Evolutionary conservation across 495 filamentous ascomycete species (phyloP).

Genomic region (Ramalina intermedia): DNA sequence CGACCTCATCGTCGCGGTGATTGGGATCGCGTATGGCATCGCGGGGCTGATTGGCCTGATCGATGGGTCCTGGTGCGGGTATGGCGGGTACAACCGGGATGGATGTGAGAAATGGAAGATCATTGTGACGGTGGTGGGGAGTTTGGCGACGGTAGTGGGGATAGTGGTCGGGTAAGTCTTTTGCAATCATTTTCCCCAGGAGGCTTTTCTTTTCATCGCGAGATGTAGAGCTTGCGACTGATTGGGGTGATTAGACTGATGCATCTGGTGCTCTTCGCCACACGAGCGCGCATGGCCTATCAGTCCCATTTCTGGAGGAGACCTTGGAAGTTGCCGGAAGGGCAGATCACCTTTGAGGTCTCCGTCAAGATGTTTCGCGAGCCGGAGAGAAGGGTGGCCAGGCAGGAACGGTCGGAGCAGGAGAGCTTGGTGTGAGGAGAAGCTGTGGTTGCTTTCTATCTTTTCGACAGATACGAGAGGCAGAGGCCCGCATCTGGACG

Average conservation of each 20-base stretch:
- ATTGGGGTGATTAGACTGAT: not conserved
- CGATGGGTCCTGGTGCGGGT: not conserved
- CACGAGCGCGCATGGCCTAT: not conserved
- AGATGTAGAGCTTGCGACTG: not conserved
- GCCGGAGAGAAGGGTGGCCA: not conserved
- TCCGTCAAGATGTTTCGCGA: not conserved
- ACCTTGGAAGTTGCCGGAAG: not conserved
- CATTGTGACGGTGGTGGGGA: not conserved
- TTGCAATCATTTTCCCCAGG: not conserved
- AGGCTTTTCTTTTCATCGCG: not conserved
- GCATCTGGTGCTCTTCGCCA: not conserved
- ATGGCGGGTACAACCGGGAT: not conserved
- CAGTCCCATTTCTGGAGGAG: not conserved
- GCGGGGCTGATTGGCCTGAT: not conserved
- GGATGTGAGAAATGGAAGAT: not conserved
- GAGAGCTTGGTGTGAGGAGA: not conserved
- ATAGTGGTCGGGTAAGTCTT: not conserved
- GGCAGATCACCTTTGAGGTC: constrained; percentile 1
- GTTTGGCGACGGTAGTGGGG: not conserved
- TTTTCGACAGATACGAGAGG: no score
- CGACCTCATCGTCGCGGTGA: not conserved
- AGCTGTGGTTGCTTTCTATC: no score
- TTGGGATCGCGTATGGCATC: not conserved
- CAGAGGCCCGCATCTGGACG: no score
- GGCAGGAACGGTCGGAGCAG: not conserved